Conservation (phyloP, 73 alveolate species). For the Paraurostyla sp. region DNA sequence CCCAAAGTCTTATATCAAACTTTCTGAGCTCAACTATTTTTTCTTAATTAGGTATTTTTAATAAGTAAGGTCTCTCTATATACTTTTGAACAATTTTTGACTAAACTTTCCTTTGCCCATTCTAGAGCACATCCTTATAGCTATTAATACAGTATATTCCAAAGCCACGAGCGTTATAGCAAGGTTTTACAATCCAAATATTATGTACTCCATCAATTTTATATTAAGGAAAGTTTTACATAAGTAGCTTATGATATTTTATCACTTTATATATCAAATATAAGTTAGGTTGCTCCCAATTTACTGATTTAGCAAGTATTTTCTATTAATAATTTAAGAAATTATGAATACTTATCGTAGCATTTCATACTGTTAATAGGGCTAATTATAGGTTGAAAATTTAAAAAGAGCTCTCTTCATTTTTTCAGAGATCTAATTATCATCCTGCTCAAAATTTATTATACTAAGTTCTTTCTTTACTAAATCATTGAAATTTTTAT, state of each 20-base stretch:
- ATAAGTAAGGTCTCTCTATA: slow-evolving; percentile 82
- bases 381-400: neutral
- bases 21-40: slow-evolving; percentile 40
- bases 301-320: neutral
- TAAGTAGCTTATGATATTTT: slow-evolving; percentile 7
- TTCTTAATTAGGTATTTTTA: neutral
- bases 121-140: slow-evolving; percentile 61
- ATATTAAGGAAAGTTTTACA: slow-evolving; percentile 24
- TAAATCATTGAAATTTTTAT: slow-evolving; percentile 12
- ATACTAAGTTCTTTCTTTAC: neutral
- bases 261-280: neutral
- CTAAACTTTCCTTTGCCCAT: slow-evolving; percentile 74
- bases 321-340: neutral
- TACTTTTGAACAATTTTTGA: slow-evolving; percentile 84
- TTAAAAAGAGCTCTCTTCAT: neutral
- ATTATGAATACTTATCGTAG: neutral
- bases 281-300: slow-evolving; percentile 16
- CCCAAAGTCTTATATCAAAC: slow-evolving; percentile 88
- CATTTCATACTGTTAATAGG: neutral
- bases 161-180: slow-evolving; percentile 84
- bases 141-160: slow-evolving; percentile 78
- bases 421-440: neutral
- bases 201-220: slow-evolving; percentile 77
- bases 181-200: slow-evolving; percentile 88
- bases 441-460: neutral